Base-by-base conservation (phyloP, 371 early-diverging fungal species). In the Mucor lusitanicus region DNA sequence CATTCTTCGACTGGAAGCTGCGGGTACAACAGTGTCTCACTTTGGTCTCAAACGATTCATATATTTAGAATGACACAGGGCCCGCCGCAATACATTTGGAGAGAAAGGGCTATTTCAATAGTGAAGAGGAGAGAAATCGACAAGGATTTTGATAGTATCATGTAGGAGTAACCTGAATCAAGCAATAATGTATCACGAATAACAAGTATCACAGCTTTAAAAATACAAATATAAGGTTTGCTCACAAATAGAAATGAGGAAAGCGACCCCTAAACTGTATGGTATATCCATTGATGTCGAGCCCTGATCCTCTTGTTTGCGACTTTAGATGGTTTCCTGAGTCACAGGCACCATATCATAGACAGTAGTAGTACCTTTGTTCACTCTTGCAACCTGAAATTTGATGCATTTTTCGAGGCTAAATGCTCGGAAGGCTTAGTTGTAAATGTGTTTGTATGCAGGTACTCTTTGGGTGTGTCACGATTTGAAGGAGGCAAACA, bases 121-220 rank as follows among this genome's bases (percentile, higher is more conserved):
- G 40, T 40, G 17, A 11, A 21, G 46, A 21, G n/a, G 21, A 46
- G n/a, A 21, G 21, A 21, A 46, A 46, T 19, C 8, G 46, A 46
- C 21, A 8, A 9, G 11, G 3, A 21, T 21, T 46, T 46, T 21
- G 21, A 46, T 46, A 46, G 46, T 7, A 21, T 46, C 46, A 46
- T 53, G 27, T 53, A 53, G 25, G 53, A 53, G 53, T 53, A 53
- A 53, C 27, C 23, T 53, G 53, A 53, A 53, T 53, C 53, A 53
- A 53, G 27, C 53, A 53, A 53, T 9, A 40, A 15, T 53, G 53
- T 53, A 53, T 53, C 53, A 53, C 53, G 4, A 53, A 53, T 21
- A 53, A 25, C 53, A 53, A 53, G 53, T 53, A 53, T 53, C 25
- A 53, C 53, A 53, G 1, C 9, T 6, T 3, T 27, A 53, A 53